These are phyloP conservation scores for Penicillium ochrochloron DNA, from an alignment of 495 filamentous ascomycete genomes.

Conservation along the genomic window DNA sequence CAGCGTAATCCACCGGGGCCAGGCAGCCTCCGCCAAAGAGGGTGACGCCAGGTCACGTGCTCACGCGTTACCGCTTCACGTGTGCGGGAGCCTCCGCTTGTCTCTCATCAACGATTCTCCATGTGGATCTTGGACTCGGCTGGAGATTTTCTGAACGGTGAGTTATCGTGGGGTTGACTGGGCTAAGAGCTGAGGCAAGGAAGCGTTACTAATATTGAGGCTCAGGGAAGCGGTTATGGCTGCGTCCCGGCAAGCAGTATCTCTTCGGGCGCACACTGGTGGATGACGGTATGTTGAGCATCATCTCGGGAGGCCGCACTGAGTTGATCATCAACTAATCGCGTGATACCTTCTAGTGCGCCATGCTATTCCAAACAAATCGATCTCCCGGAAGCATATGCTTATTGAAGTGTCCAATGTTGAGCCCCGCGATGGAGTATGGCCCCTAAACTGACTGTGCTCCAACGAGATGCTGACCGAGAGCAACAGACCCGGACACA, in stretches of 20 bases:
- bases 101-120: conserved; percentile 15
- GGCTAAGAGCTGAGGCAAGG: background rate
- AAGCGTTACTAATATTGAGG: conserved; percentile 20
- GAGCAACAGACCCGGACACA: conserved; percentile 50
- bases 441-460: conserved; percentile 19
- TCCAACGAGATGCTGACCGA: conserved; percentile 21
- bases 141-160: conserved; percentile 51
- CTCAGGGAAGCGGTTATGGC: conserved; percentile 75
- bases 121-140: conserved; percentile 57
- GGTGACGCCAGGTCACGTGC: conserved; percentile 44
- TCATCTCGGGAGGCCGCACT: background rate
- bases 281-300: conserved; percentile 45
- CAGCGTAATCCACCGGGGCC: background rate
- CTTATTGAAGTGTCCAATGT: conserved; percentile 73
- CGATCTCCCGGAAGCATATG: conserved; percentile 89
- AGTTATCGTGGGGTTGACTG: background rate
- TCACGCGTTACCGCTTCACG: conserved; percentile 41
- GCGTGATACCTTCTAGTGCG: conserved; percentile 46
- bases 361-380: conserved; percentile 66
- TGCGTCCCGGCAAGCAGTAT: conserved; percentile 80
- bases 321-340: conserved; percentile 1
- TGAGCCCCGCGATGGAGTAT: conserved; percentile 70
- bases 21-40: conserved; percentile 13
- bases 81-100: conserved; percentile 21
- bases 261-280: conserved; percentile 71